Percentiles rank a stretch among this genome's conserved stretches.
Evolutionary conservation across 371 early-diverging fungal genomes (phyloP).

Genomic region (Mortierella sp.): DNA sequence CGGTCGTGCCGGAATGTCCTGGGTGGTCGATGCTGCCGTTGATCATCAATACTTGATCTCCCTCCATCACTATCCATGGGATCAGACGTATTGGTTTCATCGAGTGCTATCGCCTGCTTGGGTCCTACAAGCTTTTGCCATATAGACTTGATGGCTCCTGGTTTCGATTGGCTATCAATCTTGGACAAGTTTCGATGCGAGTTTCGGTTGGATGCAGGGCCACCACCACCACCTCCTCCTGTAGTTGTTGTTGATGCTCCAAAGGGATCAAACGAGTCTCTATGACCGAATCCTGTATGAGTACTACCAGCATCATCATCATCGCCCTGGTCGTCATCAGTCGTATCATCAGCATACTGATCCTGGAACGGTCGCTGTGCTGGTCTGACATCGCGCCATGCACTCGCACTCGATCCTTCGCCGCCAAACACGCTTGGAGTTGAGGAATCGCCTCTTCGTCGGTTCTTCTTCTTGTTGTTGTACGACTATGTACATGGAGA

Average conservation of each 20-base stretch:
- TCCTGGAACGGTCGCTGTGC: slow-evolving; percentile 35
- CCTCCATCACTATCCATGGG: slow-evolving; percentile 29
- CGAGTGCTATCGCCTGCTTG: slow-evolving; percentile 41
- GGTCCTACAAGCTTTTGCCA: slow-evolving; percentile 44
- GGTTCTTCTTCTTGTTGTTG: slow-evolving; percentile 41
- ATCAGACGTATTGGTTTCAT: slow-evolving; percentile 8
- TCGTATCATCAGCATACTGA: slow-evolving; percentile 41
- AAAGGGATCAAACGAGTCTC: slow-evolving; percentile 19
- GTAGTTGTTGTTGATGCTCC: not conserved
- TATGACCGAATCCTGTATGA: slow-evolving; percentile 15
- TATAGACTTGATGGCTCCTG: slow-evolving; percentile 22
- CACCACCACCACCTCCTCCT: slow-evolving; percentile 11
- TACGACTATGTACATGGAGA: slow-evolving; percentile 10
- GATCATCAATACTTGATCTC: slow-evolving; percentile 45
- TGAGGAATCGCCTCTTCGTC: slow-evolving; percentile 34
- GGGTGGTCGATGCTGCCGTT: slow-evolving; percentile 8
- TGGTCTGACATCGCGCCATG: slow-evolving; percentile 49
- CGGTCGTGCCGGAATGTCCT: slow-evolving; percentile 15
- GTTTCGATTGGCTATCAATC: slow-evolving; percentile 7
- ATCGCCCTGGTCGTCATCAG: slow-evolving; percentile 37
- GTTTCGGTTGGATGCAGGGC: slow-evolving; percentile 5
- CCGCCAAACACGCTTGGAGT: slow-evolving; percentile 35
- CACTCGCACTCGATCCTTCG: slow-evolving; percentile 47
- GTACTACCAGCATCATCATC: slow-evolving; percentile 12
- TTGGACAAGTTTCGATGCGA: slow-evolving; percentile 22